Evolutionary conservation across 129 eudicot genomes (phyloP).

Genomic region (Apium graveolens): DNA sequence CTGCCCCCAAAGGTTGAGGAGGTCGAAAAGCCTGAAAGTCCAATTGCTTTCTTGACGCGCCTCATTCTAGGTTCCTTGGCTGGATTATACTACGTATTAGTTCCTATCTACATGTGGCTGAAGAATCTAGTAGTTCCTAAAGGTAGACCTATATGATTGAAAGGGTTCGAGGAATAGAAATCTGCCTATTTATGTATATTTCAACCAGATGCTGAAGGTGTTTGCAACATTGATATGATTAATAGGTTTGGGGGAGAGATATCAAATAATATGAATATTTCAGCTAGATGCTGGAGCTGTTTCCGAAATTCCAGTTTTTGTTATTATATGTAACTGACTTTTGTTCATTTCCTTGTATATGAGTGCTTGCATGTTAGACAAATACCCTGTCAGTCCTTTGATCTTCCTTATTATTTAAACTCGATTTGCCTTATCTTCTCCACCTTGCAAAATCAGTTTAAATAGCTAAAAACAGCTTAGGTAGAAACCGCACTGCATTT

Average conservation of each 20-base stretch:
- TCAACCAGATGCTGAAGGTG: background rate
- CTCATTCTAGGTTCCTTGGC: slow-evolving; percentile 75
- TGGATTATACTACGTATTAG: slow-evolving; percentile 60
- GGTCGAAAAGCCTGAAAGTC: slow-evolving; percentile 56
- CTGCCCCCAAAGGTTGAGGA: slow-evolving; percentile 89
- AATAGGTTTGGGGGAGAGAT: background rate
- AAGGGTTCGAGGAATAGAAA: background rate
- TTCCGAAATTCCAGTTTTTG: background rate
- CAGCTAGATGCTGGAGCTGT: slow-evolving; percentile 8
- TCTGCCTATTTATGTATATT: background rate
- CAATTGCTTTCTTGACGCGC: slow-evolving; percentile 53
- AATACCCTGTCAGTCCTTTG: background rate
- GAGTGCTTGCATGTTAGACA: background rate
- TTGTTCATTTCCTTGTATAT: background rate
- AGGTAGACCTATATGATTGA: slow-evolving; percentile 55
- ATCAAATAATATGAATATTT: background rate
- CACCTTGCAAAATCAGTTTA: background rate
- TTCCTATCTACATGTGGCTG: slow-evolving; percentile 97
- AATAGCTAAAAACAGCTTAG: no score
- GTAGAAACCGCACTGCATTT: no score
- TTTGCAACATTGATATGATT: slow-evolving; percentile 39
- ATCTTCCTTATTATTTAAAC: background rate
- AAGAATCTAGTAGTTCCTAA: slow-evolving; percentile 82
- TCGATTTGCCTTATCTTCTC: no score
- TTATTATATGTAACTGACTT: background rate